Evolutionary conservation across 208 protist species (phyloP).

Genomic region (Crithidia bombi): DNA sequence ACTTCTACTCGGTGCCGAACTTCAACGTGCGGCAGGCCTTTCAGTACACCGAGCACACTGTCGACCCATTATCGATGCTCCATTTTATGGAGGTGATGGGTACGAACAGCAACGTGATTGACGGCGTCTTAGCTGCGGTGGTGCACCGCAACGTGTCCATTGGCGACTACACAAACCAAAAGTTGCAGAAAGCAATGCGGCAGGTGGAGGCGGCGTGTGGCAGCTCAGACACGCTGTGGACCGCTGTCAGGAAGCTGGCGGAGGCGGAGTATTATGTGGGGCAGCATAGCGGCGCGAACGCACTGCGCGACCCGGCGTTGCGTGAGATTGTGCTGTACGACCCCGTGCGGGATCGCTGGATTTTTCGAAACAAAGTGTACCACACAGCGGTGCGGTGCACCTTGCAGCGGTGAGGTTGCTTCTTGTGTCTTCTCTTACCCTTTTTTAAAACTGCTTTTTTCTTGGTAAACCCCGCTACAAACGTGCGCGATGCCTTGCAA

Average conservation of each 20-base stretch:
- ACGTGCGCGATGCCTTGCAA: not conserved
- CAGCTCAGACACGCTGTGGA: slow-evolving; percentile 32
- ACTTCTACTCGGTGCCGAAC: slow-evolving; percentile 80
- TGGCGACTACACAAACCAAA: slow-evolving; percentile 66
- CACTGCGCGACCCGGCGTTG: slow-evolving; percentile 48
- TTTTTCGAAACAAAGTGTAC: slow-evolving; percentile 68
- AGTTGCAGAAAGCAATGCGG: slow-evolving; percentile 79
- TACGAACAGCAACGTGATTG: slow-evolving; percentile 82
- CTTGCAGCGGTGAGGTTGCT: slow-evolving; percentile 8
- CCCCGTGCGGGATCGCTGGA: slow-evolving; percentile 72
- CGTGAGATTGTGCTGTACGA: slow-evolving; percentile 84
- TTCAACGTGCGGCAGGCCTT: slow-evolving; percentile 70
- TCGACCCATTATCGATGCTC: slow-evolving; percentile 65
- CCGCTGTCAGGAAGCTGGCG: slow-evolving; percentile 58
- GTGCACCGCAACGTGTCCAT: slow-evolving; percentile 56
- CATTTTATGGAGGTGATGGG: slow-evolving; percentile 81
- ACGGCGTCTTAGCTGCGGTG: slow-evolving; percentile 77
- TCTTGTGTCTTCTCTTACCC: not conserved
- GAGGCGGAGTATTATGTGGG: slow-evolving; percentile 60
- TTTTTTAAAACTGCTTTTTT: not conserved
- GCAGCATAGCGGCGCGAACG: slow-evolving; percentile 50
- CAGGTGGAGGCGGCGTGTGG: slow-evolving; percentile 52
- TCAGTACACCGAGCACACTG: slow-evolving; percentile 75
- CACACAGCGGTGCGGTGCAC: slow-evolving; percentile 68
- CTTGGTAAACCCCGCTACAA: not conserved